phyloP scores from a whole-genome alignment of 1,284 basidiomycete genomes.

The Naganishia sp. region DNA sequence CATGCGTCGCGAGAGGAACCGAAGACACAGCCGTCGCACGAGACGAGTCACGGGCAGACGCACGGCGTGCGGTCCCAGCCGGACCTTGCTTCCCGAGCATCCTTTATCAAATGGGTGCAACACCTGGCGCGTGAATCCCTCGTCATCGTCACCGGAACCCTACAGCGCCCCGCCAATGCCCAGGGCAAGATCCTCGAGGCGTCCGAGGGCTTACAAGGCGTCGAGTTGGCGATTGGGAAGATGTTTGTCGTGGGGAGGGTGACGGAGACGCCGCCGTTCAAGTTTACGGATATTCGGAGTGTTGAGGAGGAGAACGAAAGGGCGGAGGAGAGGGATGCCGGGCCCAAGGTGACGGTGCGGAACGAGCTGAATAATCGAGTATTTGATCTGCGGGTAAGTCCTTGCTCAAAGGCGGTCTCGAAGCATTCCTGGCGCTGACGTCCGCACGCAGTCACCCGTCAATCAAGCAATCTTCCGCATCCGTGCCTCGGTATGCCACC shows the following conservation, averaged over 20 bases:
- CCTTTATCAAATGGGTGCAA: slow-evolving; percentile 58
- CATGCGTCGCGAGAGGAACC: background rate
- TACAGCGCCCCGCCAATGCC: slow-evolving; percentile 54
- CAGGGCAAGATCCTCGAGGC: slow-evolving; percentile 50
- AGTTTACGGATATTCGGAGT: slow-evolving; percentile 51
- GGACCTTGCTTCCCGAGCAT: slow-evolving; percentile 1
- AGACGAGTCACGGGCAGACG: background rate
- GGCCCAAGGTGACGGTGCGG: slow-evolving; percentile 24
- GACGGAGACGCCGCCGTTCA: slow-evolving; percentile 52
- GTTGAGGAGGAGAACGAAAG: slow-evolving; percentile 41
- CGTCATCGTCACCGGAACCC: slow-evolving; percentile 56
- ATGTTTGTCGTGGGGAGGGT: slow-evolving; percentile 31
- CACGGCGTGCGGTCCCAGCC: background rate
- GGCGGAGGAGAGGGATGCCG: slow-evolving; percentile 16
- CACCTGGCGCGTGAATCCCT: slow-evolving; percentile 56
- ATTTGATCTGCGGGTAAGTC: slow-evolving; percentile 28
- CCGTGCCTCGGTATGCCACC: slow-evolving; percentile 54
- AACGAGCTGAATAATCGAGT: slow-evolving; percentile 31
- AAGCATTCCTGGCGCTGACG: slow-evolving; percentile 40
- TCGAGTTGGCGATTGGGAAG: slow-evolving; percentile 55
- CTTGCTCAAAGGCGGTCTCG: slow-evolving; percentile 37
- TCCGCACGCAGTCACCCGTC: slow-evolving; percentile 57
- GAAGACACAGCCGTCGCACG: background rate
- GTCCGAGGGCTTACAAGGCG: slow-evolving; percentile 51
- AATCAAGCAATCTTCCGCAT: slow-evolving; percentile 60